Conservation (phyloP, 1,284 basidiomycete species). For the Afroboletus lepidellus region DNA sequence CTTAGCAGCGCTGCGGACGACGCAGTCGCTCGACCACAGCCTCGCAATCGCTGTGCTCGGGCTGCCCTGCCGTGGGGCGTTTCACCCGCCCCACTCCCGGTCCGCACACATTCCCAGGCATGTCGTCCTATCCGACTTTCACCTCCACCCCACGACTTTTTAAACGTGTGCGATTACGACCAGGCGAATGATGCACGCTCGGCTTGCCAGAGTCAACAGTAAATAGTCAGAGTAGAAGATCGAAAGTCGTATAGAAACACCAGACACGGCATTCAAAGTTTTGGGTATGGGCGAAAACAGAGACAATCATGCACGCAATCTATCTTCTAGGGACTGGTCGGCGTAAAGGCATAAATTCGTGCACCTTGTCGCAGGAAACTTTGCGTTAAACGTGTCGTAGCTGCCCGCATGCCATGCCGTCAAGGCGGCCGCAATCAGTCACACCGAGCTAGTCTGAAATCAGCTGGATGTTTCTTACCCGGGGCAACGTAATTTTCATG, state of each 20-base stretch:
- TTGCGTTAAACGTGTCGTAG: conserved; percentile 48
- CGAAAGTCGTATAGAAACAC: conserved; percentile 25
- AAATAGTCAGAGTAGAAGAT: conserved; percentile 32
- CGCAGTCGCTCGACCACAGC: conserved; percentile 13
- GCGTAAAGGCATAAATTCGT: conserved; percentile 60
- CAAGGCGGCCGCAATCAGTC: conserved; percentile 22
- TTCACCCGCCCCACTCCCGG: conserved; percentile 9
- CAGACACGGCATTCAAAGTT: conserved; percentile 7
- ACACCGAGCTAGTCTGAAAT: conserved; percentile 15
- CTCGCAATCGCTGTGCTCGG: conserved; percentile 16
- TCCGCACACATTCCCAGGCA: conserved; percentile 17
- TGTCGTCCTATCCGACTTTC: conserved; percentile 11
- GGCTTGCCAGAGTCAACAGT: conserved; percentile 16
- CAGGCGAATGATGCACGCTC: conserved; percentile 11
- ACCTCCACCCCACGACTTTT: not conserved
- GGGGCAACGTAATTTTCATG: conserved; percentile 74
- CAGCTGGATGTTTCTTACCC: conserved; percentile 49
- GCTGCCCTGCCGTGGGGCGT: not conserved
- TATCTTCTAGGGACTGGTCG: conserved; percentile 34
- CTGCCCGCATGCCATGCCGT: conserved; percentile 25
- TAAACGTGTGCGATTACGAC: conserved; percentile 23
- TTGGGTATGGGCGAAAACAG: not conserved
- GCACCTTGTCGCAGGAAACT: conserved; percentile 78
- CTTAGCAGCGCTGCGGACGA: conserved; percentile 3
- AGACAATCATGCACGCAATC: conserved; percentile 17